Base-by-base conservation (phyloP, 2,329 filamentous ascomycete species). In the Rutstroemia sydowiana region DNA sequence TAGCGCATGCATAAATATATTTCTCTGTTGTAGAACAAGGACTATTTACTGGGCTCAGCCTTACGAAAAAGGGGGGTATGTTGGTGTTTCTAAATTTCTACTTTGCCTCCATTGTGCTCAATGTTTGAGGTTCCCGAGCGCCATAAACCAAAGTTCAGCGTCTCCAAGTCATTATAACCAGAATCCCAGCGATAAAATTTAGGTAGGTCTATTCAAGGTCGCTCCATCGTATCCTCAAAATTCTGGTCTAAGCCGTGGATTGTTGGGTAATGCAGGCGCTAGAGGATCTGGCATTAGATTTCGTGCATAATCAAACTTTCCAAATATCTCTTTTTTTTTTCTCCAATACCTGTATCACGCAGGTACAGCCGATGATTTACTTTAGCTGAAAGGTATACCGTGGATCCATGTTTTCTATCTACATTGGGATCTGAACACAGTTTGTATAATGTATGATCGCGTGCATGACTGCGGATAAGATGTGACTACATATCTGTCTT, bases 401-500 rank as follows among this genome's bases (percentile, higher is more conserved):
- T 41, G 21, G 11, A 41, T 43, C 10, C 2, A n/a, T 10, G 18
- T 48, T 14, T 5, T 14, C 23, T 26, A 26, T 14, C 23, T 26
- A 26, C 23, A 26, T 26, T 4, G 23, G 8, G 23, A 26, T 26
- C 8, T 26, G 23, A 8, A 26, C 23, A 41, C 36, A 28, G 9
- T n/a, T n/a, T n/a, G n/a, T 37, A 44, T 26, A 9, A 26, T 49
- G 30, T 16, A 28, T 18, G 20, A 21, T 36, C 41, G n/a, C 32
- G 41, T 45, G 30, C 32, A 45, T 23, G 30, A 45, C 48, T 50
- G n/a, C 20, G 40, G n/a, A 44, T 28, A 32, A 3, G 18, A 37
- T 42, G 36, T 44, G 37, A 44, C 39, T 44, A 26, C 14, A 49
- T 36, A 26, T 26, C 23, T 36, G 39, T 44, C 39, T 49, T 49